A percentile compares a stretch with the other conserved stretches of the same genome.
These are phyloP conservation scores for Helianthus tuberosus DNA, from an alignment of 129 eudicot species.

Conservation along the genomic window DNA sequence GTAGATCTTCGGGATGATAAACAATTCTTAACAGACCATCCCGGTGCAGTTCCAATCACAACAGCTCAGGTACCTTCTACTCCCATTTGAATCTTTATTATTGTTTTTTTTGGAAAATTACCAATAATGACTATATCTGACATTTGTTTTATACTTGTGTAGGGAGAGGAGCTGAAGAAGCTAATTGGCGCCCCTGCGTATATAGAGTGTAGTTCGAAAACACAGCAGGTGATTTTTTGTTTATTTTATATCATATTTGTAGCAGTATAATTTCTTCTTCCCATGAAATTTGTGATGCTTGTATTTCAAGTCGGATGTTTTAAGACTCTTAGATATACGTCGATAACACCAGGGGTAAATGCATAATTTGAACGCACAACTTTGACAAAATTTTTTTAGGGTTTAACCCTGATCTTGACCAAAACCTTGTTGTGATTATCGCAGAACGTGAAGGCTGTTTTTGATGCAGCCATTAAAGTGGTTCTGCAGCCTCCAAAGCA, in stretches of 20 bases:
- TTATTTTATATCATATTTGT: too few species aligned
- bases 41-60: conserved; percentile 41
- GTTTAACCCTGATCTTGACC: too few species aligned
- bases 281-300: not conserved
- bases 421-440: too few species aligned
- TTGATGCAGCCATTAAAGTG: too few species aligned
- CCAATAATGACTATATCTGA: not conserved
- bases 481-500: conserved; percentile 86
- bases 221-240: conserved; percentile 68
- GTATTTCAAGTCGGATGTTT: too few species aligned
- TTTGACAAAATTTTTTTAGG: too few species aligned
- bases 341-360: too few species aligned
- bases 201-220: conserved; percentile 86
- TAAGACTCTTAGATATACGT: too few species aligned
- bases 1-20: conserved; percentile 76
- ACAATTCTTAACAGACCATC: too few species aligned
- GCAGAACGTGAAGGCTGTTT: conserved; percentile 9
- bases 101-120: too few species aligned
- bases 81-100: not conserved
- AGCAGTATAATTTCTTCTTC: not conserved
- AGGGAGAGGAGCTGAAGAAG: conserved; percentile 91
- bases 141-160: conserved; percentile 6
- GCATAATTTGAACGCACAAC: too few species aligned
- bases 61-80: conserved; percentile 60
- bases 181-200: conserved; percentile 86